Conservation (phyloP, 768 basidiomycete species). For the Macrolepiota albuminosa region DNA sequence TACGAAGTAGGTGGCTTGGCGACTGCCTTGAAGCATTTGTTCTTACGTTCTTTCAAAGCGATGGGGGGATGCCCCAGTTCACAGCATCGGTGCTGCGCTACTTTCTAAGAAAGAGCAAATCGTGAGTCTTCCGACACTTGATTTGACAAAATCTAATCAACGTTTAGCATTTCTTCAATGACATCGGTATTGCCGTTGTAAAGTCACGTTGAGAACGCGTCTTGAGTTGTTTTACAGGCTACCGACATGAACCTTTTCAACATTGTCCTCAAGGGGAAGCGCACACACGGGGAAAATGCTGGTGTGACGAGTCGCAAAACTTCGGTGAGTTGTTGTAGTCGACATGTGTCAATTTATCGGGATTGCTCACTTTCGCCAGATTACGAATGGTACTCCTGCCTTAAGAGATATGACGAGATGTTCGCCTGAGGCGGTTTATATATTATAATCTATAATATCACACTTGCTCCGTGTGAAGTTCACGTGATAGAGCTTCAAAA, state of each 20-base stretch:
- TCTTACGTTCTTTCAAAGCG: slow-evolving; percentile 37
- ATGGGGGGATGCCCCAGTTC: slow-evolving; percentile 92
- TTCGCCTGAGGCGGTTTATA: slow-evolving; percentile 28
- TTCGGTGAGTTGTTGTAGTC: slow-evolving; percentile 47
- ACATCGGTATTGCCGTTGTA: slow-evolving; percentile 51
- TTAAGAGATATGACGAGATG: slow-evolving; percentile 67
- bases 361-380: slow-evolving; percentile 35
- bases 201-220: neutral
- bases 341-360: neutral
- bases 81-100: slow-evolving; percentile 86
- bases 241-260: slow-evolving; percentile 91
- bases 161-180: slow-evolving; percentile 80
- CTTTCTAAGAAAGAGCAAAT: slow-evolving; percentile 87
- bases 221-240: slow-evolving; percentile 30
- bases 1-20: slow-evolving; percentile 54
- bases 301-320: slow-evolving; percentile 72
- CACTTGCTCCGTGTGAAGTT: neutral
- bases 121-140: slow-evolving; percentile 21
- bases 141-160: neutral
- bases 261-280: slow-evolving; percentile 80
- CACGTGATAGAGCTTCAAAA: neutral
- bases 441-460: slow-evolving; percentile 1
- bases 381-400: slow-evolving; percentile 86
- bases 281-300: slow-evolving; percentile 78
- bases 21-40: neutral